phyloP scores from a whole-genome alignment of 2,329 filamentous ascomycete species.

The Lachnellula occidentalis region DNA sequence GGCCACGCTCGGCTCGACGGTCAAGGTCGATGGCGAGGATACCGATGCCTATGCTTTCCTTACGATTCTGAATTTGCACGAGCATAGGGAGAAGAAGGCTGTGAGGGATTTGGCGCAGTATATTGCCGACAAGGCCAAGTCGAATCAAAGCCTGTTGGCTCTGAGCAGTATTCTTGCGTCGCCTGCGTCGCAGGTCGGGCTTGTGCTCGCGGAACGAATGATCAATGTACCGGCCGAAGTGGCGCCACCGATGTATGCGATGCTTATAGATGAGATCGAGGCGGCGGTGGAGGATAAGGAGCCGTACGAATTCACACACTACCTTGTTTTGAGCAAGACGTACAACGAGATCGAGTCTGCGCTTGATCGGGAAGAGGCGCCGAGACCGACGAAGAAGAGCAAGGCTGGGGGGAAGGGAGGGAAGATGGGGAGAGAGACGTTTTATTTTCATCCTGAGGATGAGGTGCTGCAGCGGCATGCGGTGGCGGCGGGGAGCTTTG shows the following conservation, averaged over 20 bases:
- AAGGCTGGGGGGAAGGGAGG: conserved; percentile 48
- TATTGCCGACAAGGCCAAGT: conserved; percentile 49
- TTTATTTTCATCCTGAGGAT: conserved; percentile 95
- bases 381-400: conserved; percentile 59
- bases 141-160: conserved; percentile 48
- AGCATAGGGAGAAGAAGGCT: conserved; percentile 70
- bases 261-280: conserved; percentile 87
- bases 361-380: conserved; percentile 61
- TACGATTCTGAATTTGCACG: conserved; percentile 76
- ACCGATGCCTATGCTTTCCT: conserved; percentile 90
- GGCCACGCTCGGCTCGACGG: conserved; percentile 82
- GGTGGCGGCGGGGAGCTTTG: conserved; percentile 61
- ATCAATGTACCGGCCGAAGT: conserved; percentile 97
- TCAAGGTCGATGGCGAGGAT: conserved; percentile 94
- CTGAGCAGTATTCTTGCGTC: conserved; percentile 52
- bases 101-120: conserved; percentile 69
- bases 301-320: conserved; percentile 89
- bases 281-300: conserved; percentile 86
- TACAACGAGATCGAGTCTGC: conserved; percentile 83
- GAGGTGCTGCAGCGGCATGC: conserved; percentile 80
- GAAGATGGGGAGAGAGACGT: conserved; percentile 56
- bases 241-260: conserved; percentile 87
- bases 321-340: conserved; percentile 85
- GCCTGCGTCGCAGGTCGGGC: conserved; percentile 60
- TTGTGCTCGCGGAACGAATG: conserved; percentile 86